phyloP scores from a whole-genome alignment of 2,329 filamentous ascomycete genomes.

The Talaromyces sp. region DNA sequence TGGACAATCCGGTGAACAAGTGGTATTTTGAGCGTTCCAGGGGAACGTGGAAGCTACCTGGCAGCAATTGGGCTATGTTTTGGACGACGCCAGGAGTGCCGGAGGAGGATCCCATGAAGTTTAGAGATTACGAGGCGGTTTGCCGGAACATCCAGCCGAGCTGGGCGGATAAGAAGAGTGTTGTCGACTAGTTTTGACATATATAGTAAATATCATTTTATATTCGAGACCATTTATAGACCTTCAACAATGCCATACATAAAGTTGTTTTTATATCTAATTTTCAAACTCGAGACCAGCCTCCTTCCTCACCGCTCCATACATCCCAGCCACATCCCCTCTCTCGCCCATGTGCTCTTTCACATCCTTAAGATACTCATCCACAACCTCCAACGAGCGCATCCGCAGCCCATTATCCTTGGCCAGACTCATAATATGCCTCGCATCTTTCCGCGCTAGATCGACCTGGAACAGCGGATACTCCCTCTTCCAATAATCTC shows the following conservation, averaged over 20 bases:
- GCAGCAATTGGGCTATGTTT: slow-evolving; percentile 96
- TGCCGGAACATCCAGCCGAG: slow-evolving; percentile 55
- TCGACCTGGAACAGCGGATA: slow-evolving; percentile 69
- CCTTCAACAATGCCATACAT: too few relatives aligned
- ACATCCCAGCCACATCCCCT: slow-evolving; percentile 77
- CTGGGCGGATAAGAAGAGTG: slow-evolving; percentile 40
- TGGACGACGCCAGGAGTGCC: slow-evolving; percentile 75
- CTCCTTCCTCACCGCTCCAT: slow-evolving; percentile 71
- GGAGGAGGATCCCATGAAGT: slow-evolving; percentile 43
- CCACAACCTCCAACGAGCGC: slow-evolving; percentile 59
- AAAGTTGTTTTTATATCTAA: neutral
- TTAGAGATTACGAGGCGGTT: slow-evolving; percentile 68
- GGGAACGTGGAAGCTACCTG: slow-evolving; percentile 74
- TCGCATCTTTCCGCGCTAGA: slow-evolving; percentile 73
- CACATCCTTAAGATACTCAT: slow-evolving; percentile 63
- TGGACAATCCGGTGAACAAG: slow-evolving; percentile 93
- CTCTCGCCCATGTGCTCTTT: slow-evolving; percentile 62
- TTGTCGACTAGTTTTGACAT: slow-evolving; percentile 46
- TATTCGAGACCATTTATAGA: neutral
- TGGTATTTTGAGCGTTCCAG: slow-evolving; percentile 95
- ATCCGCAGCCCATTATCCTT: slow-evolving; percentile 56
- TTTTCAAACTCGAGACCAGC: slow-evolving; percentile 49
- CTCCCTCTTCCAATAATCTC: slow-evolving; percentile 69
- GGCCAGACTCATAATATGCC: slow-evolving; percentile 67
- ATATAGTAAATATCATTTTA: neutral